These are phyloP conservation scores for Babesia bovis DNA, from an alignment of 169 alveolate species.

Conservation along the genomic window DNA sequence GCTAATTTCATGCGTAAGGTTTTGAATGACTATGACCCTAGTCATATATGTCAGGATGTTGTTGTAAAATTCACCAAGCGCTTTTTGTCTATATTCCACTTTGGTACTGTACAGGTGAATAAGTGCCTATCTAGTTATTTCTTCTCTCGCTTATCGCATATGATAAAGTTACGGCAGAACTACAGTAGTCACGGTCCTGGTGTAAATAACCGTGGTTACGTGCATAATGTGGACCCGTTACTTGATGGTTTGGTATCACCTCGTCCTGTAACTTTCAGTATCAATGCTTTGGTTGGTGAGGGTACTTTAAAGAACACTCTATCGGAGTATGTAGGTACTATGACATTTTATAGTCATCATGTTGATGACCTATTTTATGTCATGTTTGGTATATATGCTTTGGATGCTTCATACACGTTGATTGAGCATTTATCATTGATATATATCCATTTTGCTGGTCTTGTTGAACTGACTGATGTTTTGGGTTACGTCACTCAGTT, in stretches of 20 bases:
- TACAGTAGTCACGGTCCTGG: too few species aligned
- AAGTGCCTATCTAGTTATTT: slow-evolving; percentile 9
- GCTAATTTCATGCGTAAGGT: slow-evolving; percentile 1
- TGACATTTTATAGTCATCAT: not conserved
- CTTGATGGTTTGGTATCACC: not conserved
- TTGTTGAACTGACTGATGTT: slow-evolving; percentile 35
- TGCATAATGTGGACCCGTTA: too few species aligned
- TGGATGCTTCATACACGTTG: not conserved
- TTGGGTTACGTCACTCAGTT: slow-evolving; percentile 37
- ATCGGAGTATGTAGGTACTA: not conserved
- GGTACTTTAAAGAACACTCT: slow-evolving; percentile 5
- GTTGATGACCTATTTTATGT: slow-evolving; percentile 1
- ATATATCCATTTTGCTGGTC: slow-evolving; percentile 1
- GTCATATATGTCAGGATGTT: not conserved
- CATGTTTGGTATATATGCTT: not conserved
- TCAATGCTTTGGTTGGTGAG: slow-evolving; percentile 22
- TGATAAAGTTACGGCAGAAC: slow-evolving; percentile 17
- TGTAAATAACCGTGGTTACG: too few species aligned
- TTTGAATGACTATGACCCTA: slow-evolving; percentile 6
- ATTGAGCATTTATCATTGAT: slow-evolving; percentile 30
- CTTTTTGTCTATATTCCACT: not conserved
- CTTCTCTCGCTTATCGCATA: slow-evolving; percentile 11
- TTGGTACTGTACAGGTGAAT: slow-evolving; percentile 5
- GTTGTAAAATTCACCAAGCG: not conserved
- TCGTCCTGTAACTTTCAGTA: slow-evolving; percentile 1